Conservation (phyloP, 352 stramenopile genomes). For the Phytophthora rubi region DNA sequence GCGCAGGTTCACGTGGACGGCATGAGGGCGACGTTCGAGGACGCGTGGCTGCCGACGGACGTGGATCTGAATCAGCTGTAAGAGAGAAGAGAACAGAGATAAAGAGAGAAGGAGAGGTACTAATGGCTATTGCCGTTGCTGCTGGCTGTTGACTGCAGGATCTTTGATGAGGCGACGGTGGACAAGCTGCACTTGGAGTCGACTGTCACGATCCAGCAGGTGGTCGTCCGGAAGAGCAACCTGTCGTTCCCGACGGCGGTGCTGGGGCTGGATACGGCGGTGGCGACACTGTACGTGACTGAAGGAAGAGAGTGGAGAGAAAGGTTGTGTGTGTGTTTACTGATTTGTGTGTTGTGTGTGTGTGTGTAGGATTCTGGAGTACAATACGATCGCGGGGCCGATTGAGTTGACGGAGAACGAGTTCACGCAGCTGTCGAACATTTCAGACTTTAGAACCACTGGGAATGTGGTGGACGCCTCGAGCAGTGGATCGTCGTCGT, state of each 20-base stretch:
- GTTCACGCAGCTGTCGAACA: constrained; percentile 33
- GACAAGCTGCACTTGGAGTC: constrained; percentile 41
- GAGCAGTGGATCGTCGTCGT: constrained; percentile 25
- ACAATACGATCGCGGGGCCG: constrained; percentile 42
- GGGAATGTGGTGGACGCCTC: constrained; percentile 38
- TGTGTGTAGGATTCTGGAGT: constrained; percentile 41
- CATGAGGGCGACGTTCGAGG: constrained; percentile 51
- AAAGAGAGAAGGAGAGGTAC: background rate
- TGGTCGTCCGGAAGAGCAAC: constrained; percentile 52
- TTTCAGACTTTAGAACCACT: constrained; percentile 41
- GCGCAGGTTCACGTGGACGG: constrained; percentile 43
- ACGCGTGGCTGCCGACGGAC: constrained; percentile 42
- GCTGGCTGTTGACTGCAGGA: constrained; percentile 28
- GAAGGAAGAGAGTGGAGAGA: background rate
- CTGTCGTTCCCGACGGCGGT: constrained; percentile 56
- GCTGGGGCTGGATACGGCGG: constrained; percentile 36
- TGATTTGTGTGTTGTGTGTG: background rate
- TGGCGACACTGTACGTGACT: constrained; percentile 37
- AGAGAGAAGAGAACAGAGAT: constrained; percentile 2
- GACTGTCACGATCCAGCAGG: constrained; percentile 42
- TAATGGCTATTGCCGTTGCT: background rate
- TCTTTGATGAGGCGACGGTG: constrained; percentile 51
- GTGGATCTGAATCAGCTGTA: constrained; percentile 49
- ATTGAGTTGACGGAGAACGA: constrained; percentile 45
- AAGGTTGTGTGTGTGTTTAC: background rate